These are phyloP conservation scores for Euphrasia confusa DNA, from an alignment of 257 asterid species.

Conservation along the genomic window DNA sequence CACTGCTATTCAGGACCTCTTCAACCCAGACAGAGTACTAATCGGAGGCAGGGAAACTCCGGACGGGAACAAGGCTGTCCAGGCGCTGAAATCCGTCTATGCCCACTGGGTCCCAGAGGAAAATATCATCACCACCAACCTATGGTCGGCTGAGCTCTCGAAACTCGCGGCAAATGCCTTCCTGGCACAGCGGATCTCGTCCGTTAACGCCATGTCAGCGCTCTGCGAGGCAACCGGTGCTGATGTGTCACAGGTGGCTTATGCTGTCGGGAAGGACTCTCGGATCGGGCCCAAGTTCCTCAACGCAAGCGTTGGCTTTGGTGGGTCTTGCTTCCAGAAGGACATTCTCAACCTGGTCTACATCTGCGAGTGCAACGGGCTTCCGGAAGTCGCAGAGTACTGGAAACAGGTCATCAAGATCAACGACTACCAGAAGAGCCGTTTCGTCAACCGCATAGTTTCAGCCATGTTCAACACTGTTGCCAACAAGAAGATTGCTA, in stretches of 20 bases:
- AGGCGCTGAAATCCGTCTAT: constrained; percentile 59
- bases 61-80: constrained; percentile 68
- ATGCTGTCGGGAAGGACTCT: constrained; percentile 70
- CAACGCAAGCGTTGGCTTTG: constrained; percentile 84
- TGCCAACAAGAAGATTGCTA: constrained; percentile 74
- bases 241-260: constrained; percentile 65
- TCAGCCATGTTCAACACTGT: constrained; percentile 84
- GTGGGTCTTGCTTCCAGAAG: constrained; percentile 92
- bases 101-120: constrained; percentile 87
- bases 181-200: constrained; percentile 81
- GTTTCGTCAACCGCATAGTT: constrained; percentile 73
- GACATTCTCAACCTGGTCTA: constrained; percentile 79
- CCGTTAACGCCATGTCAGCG: constrained; percentile 88
- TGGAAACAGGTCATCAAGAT: constrained; percentile 91
- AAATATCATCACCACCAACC: constrained; percentile 62
- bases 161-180: constrained; percentile 91
- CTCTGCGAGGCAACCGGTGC: constrained; percentile 93
- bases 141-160: constrained; percentile 94
- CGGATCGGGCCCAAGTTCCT: constrained; percentile 82
- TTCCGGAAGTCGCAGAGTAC: constrained; percentile 82
- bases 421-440: constrained; percentile 73
- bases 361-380: constrained; percentile 87
- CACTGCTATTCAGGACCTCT: constrained; percentile 73
- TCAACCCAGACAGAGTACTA: constrained; percentile 76
- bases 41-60: constrained; percentile 92